Base-by-base conservation (phyloP, 2,329 filamentous ascomycete genomes). In the Arthroderma sp. region DNA sequence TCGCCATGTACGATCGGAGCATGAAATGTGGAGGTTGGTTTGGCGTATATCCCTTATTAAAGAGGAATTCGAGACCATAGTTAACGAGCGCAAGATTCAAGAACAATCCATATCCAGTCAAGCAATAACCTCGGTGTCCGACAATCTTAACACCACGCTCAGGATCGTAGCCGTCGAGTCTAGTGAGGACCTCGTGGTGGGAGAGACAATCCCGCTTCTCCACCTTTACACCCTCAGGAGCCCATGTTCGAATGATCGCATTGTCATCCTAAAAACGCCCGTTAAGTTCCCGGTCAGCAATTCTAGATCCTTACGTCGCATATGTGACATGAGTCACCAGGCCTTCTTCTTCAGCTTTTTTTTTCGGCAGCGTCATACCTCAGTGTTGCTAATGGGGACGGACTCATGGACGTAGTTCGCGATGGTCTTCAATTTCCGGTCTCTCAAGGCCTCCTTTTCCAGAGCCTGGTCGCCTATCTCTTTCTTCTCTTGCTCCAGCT, bases 1-100 rank as follows among this genome's bases (percentile, higher is more conserved):
- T 96, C 49, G 84, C 88, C 91, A 98, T 98, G 63, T 86, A 82
- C 42, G 94, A 85, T 64, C 85, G 84, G 50, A 89, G 76, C 85
- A 96, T 94, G 72, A 98, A 93, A 60, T 86, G 87, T 1, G 88
- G 88, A 1, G 89, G 83, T 59, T 91, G 85, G 52, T 89, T 78
- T 5, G 85, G 81, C 29, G 75, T 86, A 66, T 87, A 94, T 46
- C 83, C 87, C 64, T 81, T 83, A 56, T 77, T 72, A 63, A 78
- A 78, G 45, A 96, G 78, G 63, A 94, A 96, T 58, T 94, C 83
- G 40, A 95, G 72, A 43, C 88, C 89, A 61, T 96, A 98, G 68
- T 94, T 94, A 65, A 95, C 81, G 42, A 98, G 74, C 1, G 91
- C 91, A 61, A 91, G 81, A 67, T 94, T 94, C 52, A 94, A 72